Evolutionary conservation across 1,139 yeast species (phyloP), one percentile per base, ranked within the genome.

Genomic region (Debaryomyces singareniensis): DNA sequence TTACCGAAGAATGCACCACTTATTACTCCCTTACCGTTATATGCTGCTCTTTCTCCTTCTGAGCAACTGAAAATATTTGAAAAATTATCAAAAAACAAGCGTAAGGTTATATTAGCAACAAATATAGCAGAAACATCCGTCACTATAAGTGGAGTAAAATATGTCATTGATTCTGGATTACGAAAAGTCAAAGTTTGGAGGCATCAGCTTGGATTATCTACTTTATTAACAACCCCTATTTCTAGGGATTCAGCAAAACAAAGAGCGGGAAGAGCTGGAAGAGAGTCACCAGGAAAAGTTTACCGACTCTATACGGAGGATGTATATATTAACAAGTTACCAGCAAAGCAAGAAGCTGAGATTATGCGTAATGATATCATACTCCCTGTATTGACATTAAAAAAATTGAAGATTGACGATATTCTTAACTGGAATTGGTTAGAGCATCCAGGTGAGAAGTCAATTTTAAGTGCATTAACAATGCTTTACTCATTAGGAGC

Each of bases 241-340:
- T 87, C 97, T 0, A 87, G 84, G 48, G 95, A 97, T 0, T 83
- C 95, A 25, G 98, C 98, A 0, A 75, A 82, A 26, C 99, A 91
- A 61, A 70, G 99, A 57, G 80, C 93, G 35, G 99, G 99, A 53
- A 84, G 99, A 69, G 98, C 98, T 16, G 99, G 99, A 42, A 85
- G 99, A 75, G 97, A 91, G 60, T 76, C 83, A 25, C 53, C 56
- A 3, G 99, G 99, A 30, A 91, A 89, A 53, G 87, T 94, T 24
- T 91, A 71, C 54, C 64, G 98, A 36, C 59, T 91, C 23, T 93
- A 82, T 51, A 78, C 83, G 33, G 97, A 89, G 46, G 52, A 59
- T 2, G 79, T 83, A 28, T 91, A 74, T 45, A 31, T 40, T 4
- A 42, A 53, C 12, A 64, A 68, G 34, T 59, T 93, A 26, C 79